Conservation (phyloP, 345 rosid species). For the Euclidium syriacum region DNA sequence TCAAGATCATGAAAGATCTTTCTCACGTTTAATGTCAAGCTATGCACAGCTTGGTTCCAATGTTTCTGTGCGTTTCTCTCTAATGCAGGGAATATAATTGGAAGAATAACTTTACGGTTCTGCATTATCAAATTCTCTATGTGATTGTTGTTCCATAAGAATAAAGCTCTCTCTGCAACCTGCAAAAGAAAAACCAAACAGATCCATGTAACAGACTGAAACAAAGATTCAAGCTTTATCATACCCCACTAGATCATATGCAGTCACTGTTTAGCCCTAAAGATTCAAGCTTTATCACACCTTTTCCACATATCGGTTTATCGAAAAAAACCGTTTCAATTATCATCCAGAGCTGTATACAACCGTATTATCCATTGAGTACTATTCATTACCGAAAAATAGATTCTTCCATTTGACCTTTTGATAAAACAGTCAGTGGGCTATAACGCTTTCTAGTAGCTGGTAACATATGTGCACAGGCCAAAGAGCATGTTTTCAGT, state of each 20-base stretch:
- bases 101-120: constrained; percentile 54
- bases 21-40: constrained; percentile 59
- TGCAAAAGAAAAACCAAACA: constrained; percentile 24
- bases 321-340: not conserved
- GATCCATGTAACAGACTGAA: constrained; percentile 1
- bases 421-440: not conserved
- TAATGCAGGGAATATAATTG: constrained; percentile 57
- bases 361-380: not conserved
- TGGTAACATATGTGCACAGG: not conserved
- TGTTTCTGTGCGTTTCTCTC: constrained; percentile 60
- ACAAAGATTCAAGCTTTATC: constrained; percentile 3
- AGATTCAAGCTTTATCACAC: too few species aligned
- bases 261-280: not conserved
- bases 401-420: not conserved
- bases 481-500: not conserved
- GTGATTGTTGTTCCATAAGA: constrained; percentile 73
- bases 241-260: not conserved
- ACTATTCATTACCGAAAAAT: not conserved
- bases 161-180: constrained; percentile 76
- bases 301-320: not conserved
- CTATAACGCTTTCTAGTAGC: not conserved
- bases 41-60: constrained; percentile 73
- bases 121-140: constrained; percentile 61
- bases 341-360: not conserved
- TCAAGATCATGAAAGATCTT: constrained; percentile 63